Conservation (phyloP, 352 stramenopile species). For the Phytophthora idaei region DNA sequence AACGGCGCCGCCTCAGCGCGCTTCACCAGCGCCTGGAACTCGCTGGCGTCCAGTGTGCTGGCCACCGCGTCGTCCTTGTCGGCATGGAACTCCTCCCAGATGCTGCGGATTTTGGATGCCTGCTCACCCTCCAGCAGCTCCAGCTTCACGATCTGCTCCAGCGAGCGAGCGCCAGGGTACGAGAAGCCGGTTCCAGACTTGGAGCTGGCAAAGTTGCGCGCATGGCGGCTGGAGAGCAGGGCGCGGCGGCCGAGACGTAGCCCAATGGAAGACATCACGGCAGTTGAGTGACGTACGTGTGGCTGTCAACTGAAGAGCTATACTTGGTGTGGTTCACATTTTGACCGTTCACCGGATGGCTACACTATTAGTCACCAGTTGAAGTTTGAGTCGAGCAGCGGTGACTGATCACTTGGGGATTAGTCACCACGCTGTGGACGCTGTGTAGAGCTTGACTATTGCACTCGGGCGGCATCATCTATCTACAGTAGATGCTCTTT, state of each 20-base stretch:
- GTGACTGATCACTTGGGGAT: not conserved
- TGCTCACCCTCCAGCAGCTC: constrained; percentile 79
- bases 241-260: constrained; percentile 17
- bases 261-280: constrained; percentile 16
- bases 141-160: constrained; percentile 87
- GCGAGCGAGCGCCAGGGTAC: constrained; percentile 74
- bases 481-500: too few species aligned
- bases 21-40: constrained; percentile 53
- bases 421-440: not conserved
- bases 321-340: too few species aligned
- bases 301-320: not conserved
- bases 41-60: constrained; percentile 41
- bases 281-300: not conserved
- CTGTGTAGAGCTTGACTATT: too few species aligned
- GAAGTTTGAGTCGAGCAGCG: not conserved
- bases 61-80: constrained; percentile 78
- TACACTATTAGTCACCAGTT: not conserved
- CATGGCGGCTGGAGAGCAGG: constrained; percentile 14
- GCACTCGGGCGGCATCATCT: too few species aligned
- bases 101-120: constrained; percentile 56
- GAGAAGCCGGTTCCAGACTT: constrained; percentile 63
- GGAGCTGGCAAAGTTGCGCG: constrained; percentile 20
- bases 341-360: too few species aligned
- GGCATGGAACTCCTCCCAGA: constrained; percentile 84
- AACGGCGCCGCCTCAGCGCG: constrained; percentile 65